phyloP scores from a whole-genome alignment of 148 eudicot species.

The Vaccinium macrocarpon region DNA sequence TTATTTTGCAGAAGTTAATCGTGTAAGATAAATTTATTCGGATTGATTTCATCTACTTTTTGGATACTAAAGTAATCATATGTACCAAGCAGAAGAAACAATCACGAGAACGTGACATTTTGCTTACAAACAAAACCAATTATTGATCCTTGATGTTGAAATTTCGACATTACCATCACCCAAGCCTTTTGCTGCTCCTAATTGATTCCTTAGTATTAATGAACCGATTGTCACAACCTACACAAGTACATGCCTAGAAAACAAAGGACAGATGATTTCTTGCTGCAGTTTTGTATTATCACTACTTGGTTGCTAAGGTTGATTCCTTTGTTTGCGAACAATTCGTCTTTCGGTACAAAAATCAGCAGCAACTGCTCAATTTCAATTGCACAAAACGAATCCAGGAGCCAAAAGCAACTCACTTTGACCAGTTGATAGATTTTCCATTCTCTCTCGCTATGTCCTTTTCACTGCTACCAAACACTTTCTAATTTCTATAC shows the following conservation, averaged over 20 bases:
- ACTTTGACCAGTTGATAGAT: background rate
- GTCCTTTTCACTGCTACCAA: background rate
- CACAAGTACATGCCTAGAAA: too few relatives aligned
- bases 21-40: background rate
- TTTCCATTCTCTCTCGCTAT: background rate
- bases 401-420: conserved; percentile 8
- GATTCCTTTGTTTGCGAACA: too few relatives aligned
- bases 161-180: too few relatives aligned
- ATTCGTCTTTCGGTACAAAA: background rate
- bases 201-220: too few relatives aligned
- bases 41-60: background rate
- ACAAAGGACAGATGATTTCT: too few relatives aligned
- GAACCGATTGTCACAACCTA: too few relatives aligned
- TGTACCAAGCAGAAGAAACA: too few relatives aligned
- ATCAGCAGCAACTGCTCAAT: conserved; percentile 18
- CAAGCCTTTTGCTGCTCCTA: too few relatives aligned
- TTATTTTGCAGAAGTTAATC: too few relatives aligned
- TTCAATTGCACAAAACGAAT: conserved; percentile 23
- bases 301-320: too few relatives aligned
- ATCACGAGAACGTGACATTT: too few relatives aligned
- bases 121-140: background rate
- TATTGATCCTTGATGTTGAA: background rate
- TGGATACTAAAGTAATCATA: background rate
- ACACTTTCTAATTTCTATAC: conserved; percentile 35
- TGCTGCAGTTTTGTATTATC: too few relatives aligned